phyloP scores from a whole-genome alignment of 1,284 basidiomycete species.

The Papiliotrema flavescens region DNA sequence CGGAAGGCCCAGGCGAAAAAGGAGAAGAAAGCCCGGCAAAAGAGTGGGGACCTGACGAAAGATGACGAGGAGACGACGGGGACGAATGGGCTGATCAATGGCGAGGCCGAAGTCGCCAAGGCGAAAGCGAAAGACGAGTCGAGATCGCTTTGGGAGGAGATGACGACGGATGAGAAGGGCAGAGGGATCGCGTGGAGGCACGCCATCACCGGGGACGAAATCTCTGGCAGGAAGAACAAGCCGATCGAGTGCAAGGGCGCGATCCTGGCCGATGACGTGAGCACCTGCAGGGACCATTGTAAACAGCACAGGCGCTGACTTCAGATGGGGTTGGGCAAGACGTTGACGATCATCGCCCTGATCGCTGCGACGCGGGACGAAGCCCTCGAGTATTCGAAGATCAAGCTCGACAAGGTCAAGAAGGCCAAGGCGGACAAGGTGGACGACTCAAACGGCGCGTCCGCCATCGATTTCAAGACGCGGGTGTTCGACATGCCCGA shows the following conservation, averaged over 20 bases:
- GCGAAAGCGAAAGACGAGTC: conserved; percentile 11
- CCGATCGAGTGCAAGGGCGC: conserved; percentile 80
- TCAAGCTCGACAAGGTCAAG: conserved; percentile 57
- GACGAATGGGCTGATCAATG: conserved; percentile 7
- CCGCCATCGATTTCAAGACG: conserved; percentile 66
- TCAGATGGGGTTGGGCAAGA: conserved; percentile 98
- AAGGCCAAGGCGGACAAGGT: conserved; percentile 42
- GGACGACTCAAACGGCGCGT: conserved; percentile 33
- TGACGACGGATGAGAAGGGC: conserved; percentile 45
- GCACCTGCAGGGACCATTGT: conserved; percentile 38
- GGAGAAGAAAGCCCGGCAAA: conserved; percentile 24
- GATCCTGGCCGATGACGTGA: conserved; percentile 88
- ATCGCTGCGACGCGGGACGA: conserved; percentile 78
- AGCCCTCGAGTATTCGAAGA: conserved; percentile 57
- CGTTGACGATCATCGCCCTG: conserved; percentile 84
- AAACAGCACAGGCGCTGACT: conserved; percentile 16
- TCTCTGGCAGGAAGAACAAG: conserved; percentile 53
- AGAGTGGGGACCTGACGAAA: conserved; percentile 8
- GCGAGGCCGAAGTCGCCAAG: conserved; percentile 7
- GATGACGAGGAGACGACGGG: conserved; percentile 12
- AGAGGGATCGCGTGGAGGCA: conserved; percentile 73
- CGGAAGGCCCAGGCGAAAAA: conserved; percentile 30
- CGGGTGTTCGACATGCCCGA: conserved; percentile 78
- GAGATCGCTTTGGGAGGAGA: conserved; percentile 40
- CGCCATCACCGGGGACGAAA: conserved; percentile 76